Conservation (phyloP, 768 basidiomycete genomes). For the Galerina sulciceps region DNA sequence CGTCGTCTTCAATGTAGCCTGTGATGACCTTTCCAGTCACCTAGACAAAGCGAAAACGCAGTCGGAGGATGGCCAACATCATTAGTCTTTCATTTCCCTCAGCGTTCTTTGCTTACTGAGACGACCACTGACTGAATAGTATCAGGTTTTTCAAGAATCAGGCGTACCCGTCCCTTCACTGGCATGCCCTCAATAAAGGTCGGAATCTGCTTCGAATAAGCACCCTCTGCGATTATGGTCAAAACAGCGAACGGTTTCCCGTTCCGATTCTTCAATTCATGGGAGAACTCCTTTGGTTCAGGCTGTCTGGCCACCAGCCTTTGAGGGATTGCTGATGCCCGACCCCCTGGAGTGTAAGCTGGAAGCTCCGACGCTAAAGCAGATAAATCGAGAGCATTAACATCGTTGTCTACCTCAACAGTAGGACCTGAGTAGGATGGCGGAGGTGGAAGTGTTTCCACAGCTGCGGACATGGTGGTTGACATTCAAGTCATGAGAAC, state of each 20-base stretch:
- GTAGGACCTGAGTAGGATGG: not conserved
- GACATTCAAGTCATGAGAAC: not conserved
- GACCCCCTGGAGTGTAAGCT: constrained; percentile 15
- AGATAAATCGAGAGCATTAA: not conserved
- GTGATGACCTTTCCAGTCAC: constrained; percentile 41
- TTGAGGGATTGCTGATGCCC: not conserved
- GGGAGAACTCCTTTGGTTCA: constrained; percentile 29
- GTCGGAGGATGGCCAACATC: not conserved
- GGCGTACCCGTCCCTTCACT: constrained; percentile 36
- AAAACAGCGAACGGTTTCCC: constrained; percentile 51
- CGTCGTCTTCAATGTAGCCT: constrained; percentile 33
- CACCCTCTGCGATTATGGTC: constrained; percentile 46
- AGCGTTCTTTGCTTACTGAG: constrained; percentile 38
- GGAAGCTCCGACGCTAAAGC: constrained; percentile 15
- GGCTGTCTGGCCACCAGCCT: constrained; percentile 2
- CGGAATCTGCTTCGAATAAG: constrained; percentile 35
- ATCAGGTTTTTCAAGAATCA: constrained; percentile 41
- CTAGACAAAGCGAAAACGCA: constrained; percentile 22
- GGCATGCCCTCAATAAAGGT: constrained; percentile 35
- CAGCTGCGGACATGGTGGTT: not conserved
- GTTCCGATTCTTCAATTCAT: constrained; percentile 24
- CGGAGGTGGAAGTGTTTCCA: not conserved
- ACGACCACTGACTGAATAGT: constrained; percentile 51
- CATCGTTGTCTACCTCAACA: not conserved
- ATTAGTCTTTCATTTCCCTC: not conserved